A percentile compares a stretch with the other conserved stretches of the same genome.
phyloP scores from a whole-genome alignment of 2,329 filamentous ascomycete species.

The Trichoderma koningii region DNA sequence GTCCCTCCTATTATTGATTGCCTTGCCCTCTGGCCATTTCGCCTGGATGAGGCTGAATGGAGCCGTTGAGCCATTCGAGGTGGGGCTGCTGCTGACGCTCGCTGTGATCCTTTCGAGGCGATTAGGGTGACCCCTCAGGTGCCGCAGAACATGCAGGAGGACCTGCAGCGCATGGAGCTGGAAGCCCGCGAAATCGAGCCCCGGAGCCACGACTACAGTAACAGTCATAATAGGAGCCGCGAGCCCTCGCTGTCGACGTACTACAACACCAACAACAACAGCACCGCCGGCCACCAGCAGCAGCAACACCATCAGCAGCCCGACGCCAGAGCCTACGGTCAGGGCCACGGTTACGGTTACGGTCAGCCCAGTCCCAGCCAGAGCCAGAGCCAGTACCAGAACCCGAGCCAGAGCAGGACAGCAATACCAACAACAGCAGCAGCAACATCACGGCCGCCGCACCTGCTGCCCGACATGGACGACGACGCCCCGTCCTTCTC shows the following conservation, averaged over 20 bases:
- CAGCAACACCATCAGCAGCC: constrained; percentile 24
- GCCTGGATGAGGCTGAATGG: constrained; percentile 26
- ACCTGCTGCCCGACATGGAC: constrained; percentile 46
- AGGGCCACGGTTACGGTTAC: background rate
- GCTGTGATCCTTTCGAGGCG: constrained; percentile 34
- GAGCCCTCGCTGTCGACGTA: constrained; percentile 49
- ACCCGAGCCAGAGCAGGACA: constrained; percentile 2
- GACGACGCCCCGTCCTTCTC: constrained; percentile 76
- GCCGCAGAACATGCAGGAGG: constrained; percentile 94
- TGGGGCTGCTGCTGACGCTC: constrained; percentile 43
- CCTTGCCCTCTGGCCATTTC: constrained; percentile 23
- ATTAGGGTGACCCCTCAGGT: constrained; percentile 90
- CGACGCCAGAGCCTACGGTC: constrained; percentile 21
- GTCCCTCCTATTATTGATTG: constrained; percentile 14
- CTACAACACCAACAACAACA: constrained; percentile 17
- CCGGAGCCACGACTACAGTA: constrained; percentile 35
- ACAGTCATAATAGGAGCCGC: constrained; percentile 39
- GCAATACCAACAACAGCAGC: constrained; percentile 31
- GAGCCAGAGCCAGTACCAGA: background rate
- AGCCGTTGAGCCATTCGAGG: constrained; percentile 29
- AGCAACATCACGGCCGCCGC: too few species aligned
- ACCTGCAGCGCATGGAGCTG: constrained; percentile 86
- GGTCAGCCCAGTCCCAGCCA: too few species aligned
- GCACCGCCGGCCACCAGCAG: too few species aligned
- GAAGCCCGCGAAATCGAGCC: constrained; percentile 60